Conservation (phyloP, 768 basidiomycete genomes). For the Crepidotus variabilis region DNA sequence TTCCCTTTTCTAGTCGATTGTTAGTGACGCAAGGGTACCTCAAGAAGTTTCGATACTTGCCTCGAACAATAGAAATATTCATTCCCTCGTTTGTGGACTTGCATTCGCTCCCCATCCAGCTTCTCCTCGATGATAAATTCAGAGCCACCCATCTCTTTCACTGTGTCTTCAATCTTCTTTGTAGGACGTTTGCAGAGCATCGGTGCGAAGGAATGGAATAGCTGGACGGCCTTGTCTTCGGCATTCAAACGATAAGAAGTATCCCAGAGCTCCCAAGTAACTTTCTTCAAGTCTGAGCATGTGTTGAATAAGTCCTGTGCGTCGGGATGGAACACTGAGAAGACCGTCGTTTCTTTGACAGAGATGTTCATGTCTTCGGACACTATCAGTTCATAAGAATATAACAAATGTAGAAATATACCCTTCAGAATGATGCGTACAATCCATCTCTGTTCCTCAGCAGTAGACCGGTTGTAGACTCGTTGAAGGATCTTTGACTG, state of each 20-base stretch:
- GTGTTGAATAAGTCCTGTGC: slow-evolving; percentile 94
- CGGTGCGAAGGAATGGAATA: slow-evolving; percentile 87
- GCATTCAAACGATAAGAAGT: slow-evolving; percentile 61
- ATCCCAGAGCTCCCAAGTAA: slow-evolving; percentile 86
- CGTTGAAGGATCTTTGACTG: slow-evolving; percentile 76
- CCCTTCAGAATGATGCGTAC: slow-evolving; percentile 96
- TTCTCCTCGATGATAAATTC: slow-evolving; percentile 96
- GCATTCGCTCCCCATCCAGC: slow-evolving; percentile 95
- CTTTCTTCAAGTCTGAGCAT: slow-evolving; percentile 93
- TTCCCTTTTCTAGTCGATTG: slow-evolving; percentile 69
- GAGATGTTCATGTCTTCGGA: slow-evolving; percentile 82
- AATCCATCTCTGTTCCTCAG: slow-evolving; percentile 93
- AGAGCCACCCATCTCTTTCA: slow-evolving; percentile 75
- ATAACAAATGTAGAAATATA: slow-evolving; percentile 19
- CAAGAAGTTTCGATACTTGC: slow-evolving; percentile 30
- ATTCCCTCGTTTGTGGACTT: slow-evolving; percentile 88
- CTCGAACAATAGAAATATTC: slow-evolving; percentile 93
- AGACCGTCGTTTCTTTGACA: slow-evolving; percentile 91
- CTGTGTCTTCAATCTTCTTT: slow-evolving; percentile 74
- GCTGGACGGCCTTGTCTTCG: slow-evolving; percentile 70
- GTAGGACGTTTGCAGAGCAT: slow-evolving; percentile 93
- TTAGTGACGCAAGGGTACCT: not conserved
- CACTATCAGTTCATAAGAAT: not conserved
- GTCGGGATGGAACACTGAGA: slow-evolving; percentile 90
- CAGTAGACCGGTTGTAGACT: slow-evolving; percentile 73